phyloP scores from a whole-genome alignment of 106 monocot genomes.

The Cymbidium sinense region DNA sequence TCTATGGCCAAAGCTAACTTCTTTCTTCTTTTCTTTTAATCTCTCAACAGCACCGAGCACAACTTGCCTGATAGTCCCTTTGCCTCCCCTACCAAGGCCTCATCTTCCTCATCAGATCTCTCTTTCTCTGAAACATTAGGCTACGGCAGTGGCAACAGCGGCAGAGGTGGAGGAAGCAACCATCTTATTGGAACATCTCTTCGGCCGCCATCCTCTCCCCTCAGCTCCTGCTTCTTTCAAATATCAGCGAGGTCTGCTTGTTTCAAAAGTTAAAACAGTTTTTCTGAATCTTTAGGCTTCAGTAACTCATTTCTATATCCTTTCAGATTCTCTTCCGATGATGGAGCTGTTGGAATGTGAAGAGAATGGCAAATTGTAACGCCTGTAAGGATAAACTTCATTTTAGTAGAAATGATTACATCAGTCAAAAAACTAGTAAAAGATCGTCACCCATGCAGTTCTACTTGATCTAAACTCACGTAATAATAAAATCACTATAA shows the following conservation, averaged over 20 bases:
- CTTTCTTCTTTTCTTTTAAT: not conserved
- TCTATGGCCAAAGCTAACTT: not conserved
- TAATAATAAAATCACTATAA: too few species aligned
- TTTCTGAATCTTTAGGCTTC: not conserved
- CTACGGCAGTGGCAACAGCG: not conserved
- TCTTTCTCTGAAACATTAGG: constrained; percentile 3
- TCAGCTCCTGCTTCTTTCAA: constrained; percentile 7
- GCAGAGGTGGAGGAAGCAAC: not conserved
- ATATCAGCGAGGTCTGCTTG: not conserved
- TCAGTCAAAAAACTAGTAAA: too few species aligned
- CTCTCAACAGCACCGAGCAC: constrained; percentile 27
- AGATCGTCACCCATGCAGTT: too few species aligned
- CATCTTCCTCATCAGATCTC: constrained; percentile 1
- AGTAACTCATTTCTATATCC: not conserved
- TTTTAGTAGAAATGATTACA: not conserved
- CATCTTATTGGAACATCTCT: not conserved
- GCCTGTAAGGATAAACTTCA: not conserved
- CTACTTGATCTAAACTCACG: too few species aligned
- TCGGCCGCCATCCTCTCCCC: not conserved
- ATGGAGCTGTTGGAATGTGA: constrained; percentile 11
- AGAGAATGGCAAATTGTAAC: not conserved
- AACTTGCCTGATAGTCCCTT: constrained; percentile 60
- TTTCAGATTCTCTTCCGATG: constrained; percentile 1
- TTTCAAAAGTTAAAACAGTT: not conserved
- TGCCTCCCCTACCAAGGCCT: constrained; percentile 42